Percentiles rank a stretch among this genome's conserved stretches.
phyloP scores from a whole-genome alignment of 495 filamentous ascomycete genomes.

The Hapsidospora chrysogenum region DNA sequence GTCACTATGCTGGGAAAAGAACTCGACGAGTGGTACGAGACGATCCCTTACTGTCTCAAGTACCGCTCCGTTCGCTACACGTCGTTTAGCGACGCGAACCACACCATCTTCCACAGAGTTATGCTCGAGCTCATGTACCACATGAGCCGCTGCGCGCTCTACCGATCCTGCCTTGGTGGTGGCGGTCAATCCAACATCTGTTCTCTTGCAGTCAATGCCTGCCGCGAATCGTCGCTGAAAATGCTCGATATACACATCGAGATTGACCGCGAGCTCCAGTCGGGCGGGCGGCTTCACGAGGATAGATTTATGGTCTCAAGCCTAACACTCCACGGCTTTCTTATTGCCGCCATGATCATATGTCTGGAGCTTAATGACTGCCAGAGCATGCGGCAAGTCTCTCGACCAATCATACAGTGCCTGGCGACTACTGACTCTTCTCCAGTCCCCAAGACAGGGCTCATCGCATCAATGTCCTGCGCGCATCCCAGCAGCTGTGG shows the following conservation, averaged over 20 bases:
- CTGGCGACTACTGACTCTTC: not conserved
- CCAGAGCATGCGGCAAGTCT: slow-evolving; percentile 1
- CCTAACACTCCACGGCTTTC: slow-evolving; percentile 23
- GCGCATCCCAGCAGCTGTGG: slow-evolving; percentile 23
- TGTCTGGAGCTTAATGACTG: slow-evolving; percentile 22
- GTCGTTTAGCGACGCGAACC: slow-evolving; percentile 15
- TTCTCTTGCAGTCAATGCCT: too few relatives aligned
- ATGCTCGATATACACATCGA: slow-evolving; percentile 20
- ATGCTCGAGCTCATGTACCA: slow-evolving; percentile 22
- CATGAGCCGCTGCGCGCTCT: slow-evolving; percentile 24
- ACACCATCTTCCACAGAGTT: slow-evolving; percentile 18
- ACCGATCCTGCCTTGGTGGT: slow-evolving; percentile 19
- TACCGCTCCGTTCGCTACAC: slow-evolving; percentile 14
- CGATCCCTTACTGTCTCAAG: slow-evolving; percentile 13
- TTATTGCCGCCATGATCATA: slow-evolving; percentile 25
- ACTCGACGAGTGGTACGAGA: slow-evolving; percentile 13
- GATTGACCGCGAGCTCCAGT: slow-evolving; percentile 17
- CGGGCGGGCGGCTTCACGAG: slow-evolving; percentile 18
- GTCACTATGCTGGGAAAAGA: slow-evolving; percentile 21
- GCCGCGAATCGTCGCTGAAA: slow-evolving; percentile 21
- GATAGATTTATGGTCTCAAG: slow-evolving; percentile 21
- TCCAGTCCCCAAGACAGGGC: slow-evolving; percentile 10
- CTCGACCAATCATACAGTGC: not conserved
- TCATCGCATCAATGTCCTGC: slow-evolving; percentile 18
- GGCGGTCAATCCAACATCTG: too few relatives aligned